Evolutionary conservation across 2,329 filamentous ascomycete genomes (phyloP).

Genomic region (Alternaria sp.): DNA sequence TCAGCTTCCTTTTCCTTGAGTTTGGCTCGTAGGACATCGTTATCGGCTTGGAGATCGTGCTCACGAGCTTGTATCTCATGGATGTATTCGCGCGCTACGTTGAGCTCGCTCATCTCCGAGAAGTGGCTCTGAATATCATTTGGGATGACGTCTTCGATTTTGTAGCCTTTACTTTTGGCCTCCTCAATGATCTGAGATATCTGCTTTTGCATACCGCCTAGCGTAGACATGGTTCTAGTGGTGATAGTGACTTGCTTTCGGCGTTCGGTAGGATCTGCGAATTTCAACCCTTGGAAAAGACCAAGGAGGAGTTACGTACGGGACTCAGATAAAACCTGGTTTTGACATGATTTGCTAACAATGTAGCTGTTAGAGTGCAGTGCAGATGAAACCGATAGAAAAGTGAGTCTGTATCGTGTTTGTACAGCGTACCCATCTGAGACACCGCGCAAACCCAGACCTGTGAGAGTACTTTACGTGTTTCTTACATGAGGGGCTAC

Average conservation of each 20-base stretch:
- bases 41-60: conserved; percentile 17
- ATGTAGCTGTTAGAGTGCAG: neutral
- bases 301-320: neutral
- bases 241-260: neutral
- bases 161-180: conserved; percentile 24
- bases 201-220: conserved; percentile 27
- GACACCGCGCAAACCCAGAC: neutral
- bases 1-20: conserved; percentile 27
- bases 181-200: conserved; percentile 22
- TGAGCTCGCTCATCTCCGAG: conserved; percentile 22
- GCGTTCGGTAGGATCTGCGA: neutral
- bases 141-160: conserved; percentile 28
- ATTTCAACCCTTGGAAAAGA: neutral
- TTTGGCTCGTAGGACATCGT: conserved; percentile 14
- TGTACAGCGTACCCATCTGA: neutral
- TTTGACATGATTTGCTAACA: conserved; percentile 6
- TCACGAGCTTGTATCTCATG: conserved; percentile 26
- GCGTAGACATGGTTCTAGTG: conserved; percentile 19
- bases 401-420: neutral
- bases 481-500: too few species aligned
- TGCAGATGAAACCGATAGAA: neutral
- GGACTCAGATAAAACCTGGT: neutral
- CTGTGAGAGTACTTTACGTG: neutral
- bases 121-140: conserved; percentile 24
- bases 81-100: conserved; percentile 26